Evolutionary conservation across 768 basidiomycete genomes (phyloP).

Genomic region (Rhodotorula taiwanensis): DNA sequence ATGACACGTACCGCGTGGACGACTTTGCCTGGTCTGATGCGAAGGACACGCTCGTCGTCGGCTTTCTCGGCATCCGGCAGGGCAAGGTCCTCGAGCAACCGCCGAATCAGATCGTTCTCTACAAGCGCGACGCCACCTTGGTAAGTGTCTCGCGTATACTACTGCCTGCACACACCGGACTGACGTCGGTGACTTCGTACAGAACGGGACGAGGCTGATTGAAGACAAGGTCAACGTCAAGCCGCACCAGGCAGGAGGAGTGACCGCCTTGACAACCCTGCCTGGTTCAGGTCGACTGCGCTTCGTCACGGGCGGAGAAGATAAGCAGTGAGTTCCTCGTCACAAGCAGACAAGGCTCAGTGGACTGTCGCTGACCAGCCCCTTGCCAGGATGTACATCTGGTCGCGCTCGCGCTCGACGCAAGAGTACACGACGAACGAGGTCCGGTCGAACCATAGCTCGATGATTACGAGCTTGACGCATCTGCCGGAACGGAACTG

Average conservation of each 20-base stretch:
- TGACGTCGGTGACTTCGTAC: no score
- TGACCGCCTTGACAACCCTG: conserved; percentile 9
- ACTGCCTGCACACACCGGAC: background rate
- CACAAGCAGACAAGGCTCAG: background rate
- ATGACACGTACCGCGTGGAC: conserved; percentile 16
- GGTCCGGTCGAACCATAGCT: conserved; percentile 13
- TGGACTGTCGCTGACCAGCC: no score
- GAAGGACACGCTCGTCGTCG: conserved; percentile 28
- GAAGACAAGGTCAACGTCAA: background rate
- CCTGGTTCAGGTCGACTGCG: conserved; percentile 11
- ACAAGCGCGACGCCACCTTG: background rate
- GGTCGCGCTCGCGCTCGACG: conserved; percentile 23
- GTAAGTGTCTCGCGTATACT: background rate
- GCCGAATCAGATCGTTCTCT: conserved; percentile 27
- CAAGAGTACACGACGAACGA: conserved; percentile 8
- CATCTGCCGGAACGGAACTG: conserved; percentile 1
- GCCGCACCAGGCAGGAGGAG: conserved; percentile 13
- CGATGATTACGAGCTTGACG: conserved; percentile 20
- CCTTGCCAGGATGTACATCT: conserved; percentile 25
- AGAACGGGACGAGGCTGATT: background rate
- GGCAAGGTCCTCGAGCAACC: conserved; percentile 4
- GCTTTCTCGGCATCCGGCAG: conserved; percentile 14
- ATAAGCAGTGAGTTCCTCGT: conserved; percentile 17
- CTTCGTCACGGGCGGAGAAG: conserved; percentile 29
- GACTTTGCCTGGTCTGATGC: conserved; percentile 16